A percentile compares a stretch with the other conserved stretches of the same genome.
These are phyloP conservation scores for Thymus quinquecostatus DNA, from an alignment of 257 asterid species.

Conservation along the genomic window DNA sequence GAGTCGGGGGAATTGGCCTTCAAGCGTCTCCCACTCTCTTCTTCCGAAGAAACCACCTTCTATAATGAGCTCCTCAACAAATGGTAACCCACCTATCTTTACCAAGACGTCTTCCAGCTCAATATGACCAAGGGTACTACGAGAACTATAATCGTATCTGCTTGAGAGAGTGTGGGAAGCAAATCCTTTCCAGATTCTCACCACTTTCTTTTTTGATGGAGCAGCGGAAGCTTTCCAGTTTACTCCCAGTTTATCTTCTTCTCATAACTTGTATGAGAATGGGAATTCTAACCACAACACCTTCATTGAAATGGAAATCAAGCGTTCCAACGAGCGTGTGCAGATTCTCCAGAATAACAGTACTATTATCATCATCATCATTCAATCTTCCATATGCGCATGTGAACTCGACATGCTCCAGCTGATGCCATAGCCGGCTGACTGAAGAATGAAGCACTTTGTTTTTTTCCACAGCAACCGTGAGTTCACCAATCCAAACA, in stretches of 20 bases:
- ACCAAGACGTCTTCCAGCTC: background rate
- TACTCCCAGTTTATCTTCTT: too few species aligned
- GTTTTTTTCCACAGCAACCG: background rate
- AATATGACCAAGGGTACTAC: too few species aligned
- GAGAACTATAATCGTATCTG: background rate
- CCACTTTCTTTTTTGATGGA: too few species aligned
- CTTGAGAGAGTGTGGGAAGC: background rate
- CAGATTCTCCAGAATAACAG: slow-evolving; percentile 4
- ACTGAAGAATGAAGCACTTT: background rate
- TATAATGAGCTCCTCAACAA: background rate
- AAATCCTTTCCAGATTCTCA: too few species aligned
- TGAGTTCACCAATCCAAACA: too few species aligned
- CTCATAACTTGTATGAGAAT: background rate
- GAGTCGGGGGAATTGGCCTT: background rate
- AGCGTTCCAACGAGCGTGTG: background rate
- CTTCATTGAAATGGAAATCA: slow-evolving; percentile 9
- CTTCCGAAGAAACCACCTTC: background rate
- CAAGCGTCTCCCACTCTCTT: slow-evolving; percentile 1
- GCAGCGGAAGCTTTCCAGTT: too few species aligned
- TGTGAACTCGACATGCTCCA: slow-evolving; percentile 8
- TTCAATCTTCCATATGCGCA: too few species aligned
- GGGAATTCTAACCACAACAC: background rate
- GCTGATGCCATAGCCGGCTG: slow-evolving; percentile 18
- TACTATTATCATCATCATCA: too few species aligned
- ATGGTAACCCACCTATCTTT: slow-evolving; percentile 8